Base-by-base conservation (phyloP, 1,139 yeast genomes). In the Pichia sp. region DNA sequence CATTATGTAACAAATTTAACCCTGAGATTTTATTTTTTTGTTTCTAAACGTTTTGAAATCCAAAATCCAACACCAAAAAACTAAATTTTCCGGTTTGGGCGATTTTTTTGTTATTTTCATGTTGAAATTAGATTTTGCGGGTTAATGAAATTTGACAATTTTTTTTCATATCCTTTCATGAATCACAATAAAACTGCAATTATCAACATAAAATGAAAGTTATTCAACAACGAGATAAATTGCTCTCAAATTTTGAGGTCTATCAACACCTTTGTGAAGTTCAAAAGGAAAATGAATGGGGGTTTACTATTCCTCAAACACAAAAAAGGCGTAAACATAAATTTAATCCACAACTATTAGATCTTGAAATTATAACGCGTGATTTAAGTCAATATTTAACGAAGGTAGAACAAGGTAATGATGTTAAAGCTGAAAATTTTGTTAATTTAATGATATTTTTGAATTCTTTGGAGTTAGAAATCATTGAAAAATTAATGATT, bases 401-500 rank as follows among this genome's bases (percentile, higher is more conserved):
- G 2, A 67, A 69, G 45, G 62, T 67, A 29, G 59, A 61, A 48
- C 64, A 57, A 47, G 56, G 60, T 5, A 58, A 58, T 61, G 56
- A 63, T 53, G 52, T 48, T 9, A 48, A 50, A 14, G 46, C 50
- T 22, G 81, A 75, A 7, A 69, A 68, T n/a, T 79, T 91, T 54
- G 71, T 74, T 5, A 69, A 70, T 29, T 73, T 88, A 47, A 73
- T 89, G 72, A 57, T 60, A 3, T 73, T 71, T 42, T 72, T 87
- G 53, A 78, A 83, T 56, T 66, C 71, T 34, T 81, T 76, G 58
- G 77, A 77, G 36, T 72, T 93, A 56, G 90, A 87, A 68, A 87
- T 88, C 67, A 84, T 87, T 25, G 99, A 93, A 65, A 83, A 85
- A 62, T 72, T 93, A 43, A 97, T 91, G 68, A 80, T 93, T 39